Base-by-base conservation (phyloP, 2,329 filamentous ascomycete species). In the Emergomyces orientalis region DNA sequence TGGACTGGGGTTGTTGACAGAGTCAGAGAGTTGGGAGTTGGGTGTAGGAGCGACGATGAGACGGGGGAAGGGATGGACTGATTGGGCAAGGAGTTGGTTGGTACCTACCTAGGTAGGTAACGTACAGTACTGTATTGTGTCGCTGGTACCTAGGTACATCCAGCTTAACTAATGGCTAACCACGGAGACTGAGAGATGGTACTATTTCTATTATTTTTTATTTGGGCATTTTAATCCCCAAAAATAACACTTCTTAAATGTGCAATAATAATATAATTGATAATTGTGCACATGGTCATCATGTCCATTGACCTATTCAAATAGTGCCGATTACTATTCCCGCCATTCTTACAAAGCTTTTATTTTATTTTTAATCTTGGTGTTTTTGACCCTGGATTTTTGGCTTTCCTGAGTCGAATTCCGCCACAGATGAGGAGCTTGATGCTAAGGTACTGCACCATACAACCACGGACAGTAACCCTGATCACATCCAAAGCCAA, bases 1-100 rank as follows among this genome's bases (percentile, higher is more conserved):
- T 62, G 65, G 61, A 55, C 45, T 49, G n/a, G 45, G 51, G 41
- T 47, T 17, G 56, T 47, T 17, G 56, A n/a, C 22, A 27, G 13
- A n/a, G n/a, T n/a, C n/a, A 11, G 39, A 14, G 19, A 30, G 56
- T 41, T 11, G 25, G 22, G n/a, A 27, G 56, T 25, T 51, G 47
- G 22, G 5, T 17, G 54, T 3, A 27, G 13, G 13, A 56, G 34
- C 13, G 51, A 11, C 14, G 51, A 30, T 1, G 27, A 13, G 51
- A 34, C 51, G 7, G 14, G 30, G 27, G 13, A 54, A n/a, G 51
- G 27, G 49, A 5, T 19, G 49, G 27, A 6, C 51, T 52, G 49
- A 52, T 52, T 52, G 49, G 49, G 49, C 27, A 17, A 52, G 49
- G 19, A 19, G 1, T 17, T 14, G 9, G 14, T 54, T 30, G 22